Base-by-base conservation (phyloP, 176 grass and related monocot species). In the Musa acuminata region DNA sequence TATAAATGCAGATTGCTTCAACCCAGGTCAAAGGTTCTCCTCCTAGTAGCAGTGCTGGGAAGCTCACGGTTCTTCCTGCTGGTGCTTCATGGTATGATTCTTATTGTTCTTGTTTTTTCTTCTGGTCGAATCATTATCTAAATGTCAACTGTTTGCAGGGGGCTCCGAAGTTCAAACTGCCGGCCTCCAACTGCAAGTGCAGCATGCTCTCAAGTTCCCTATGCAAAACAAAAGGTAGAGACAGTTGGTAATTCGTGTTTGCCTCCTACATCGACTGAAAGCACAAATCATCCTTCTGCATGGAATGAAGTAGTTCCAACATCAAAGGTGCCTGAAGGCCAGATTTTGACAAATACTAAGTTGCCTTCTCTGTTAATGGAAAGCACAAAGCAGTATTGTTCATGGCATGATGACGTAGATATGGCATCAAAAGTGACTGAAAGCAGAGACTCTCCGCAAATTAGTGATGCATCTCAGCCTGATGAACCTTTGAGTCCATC, bases 391-490 rank as follows among this genome's bases (percentile, higher is more conserved):
- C 72, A 69, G 17, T 82, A 80, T 78, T 98, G 90, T 80, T 87
- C 90, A 19, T 98, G 94, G 90, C 87, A 93, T 78, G 86, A 93
- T 87, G 86, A 93, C 60, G 51, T 84, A 83, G 84, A 76, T 81
- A 76, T 87, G 82, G 55, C 75, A 72, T 23, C 55, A 68, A 87
- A 80, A 85, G 65, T 75, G 51, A 76, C 75, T 71, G 83, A 84
- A 90, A 85, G 80, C 19, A 50, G 35, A 9, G 72, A 83, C 72
- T 52, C 72, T 51, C 62, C 74, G 71, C 80, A 84, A 80, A 54
- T 52, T 52, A 78, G 78, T 77, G 75, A 51, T 74, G 29, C 75
- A 26, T 84, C 83, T 80, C 90, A 83, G 87, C 84, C 68, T 55
- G 78, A 26, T 29, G 81, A 92, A 65, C 65, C 79, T 85, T 89